phyloP scores from a whole-genome alignment of 345 rosid species.

The Moringa oleifera region DNA sequence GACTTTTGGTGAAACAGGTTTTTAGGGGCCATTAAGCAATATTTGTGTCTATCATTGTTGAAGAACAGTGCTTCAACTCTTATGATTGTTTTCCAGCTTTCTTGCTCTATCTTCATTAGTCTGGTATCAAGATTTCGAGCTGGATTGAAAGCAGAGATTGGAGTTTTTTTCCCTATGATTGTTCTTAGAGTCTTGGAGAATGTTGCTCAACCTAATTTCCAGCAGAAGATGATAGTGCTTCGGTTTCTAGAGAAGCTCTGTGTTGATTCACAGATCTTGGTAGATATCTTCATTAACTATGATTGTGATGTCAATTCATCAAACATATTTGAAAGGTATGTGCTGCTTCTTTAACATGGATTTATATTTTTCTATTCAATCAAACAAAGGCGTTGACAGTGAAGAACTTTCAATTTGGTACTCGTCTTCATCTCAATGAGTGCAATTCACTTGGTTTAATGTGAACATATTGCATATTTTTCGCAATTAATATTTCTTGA shows the following conservation, averaged over 20 bases:
- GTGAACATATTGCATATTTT: no score
- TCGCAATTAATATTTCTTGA: neutral
- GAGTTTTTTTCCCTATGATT: slow-evolving; percentile 99
- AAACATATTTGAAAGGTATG: slow-evolving; percentile 96
- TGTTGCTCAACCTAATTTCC: slow-evolving; percentile 97
- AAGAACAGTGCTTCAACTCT: slow-evolving; percentile 96
- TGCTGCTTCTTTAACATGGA: neutral
- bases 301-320: slow-evolving; percentile 99
- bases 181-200: slow-evolving; percentile 94
- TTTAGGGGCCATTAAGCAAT: slow-evolving; percentile 97
- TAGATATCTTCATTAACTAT: slow-evolving; percentile 95
- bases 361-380: neutral
- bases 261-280: slow-evolving; percentile 93
- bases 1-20: slow-evolving; percentile 60
- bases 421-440: neutral
- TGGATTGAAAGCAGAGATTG: slow-evolving; percentile 99
- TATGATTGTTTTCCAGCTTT: slow-evolving; percentile 98
- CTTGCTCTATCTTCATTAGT: slow-evolving; percentile 99
- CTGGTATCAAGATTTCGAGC: slow-evolving; percentile 96
- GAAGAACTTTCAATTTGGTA: neutral
- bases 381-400: neutral
- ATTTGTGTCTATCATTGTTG: slow-evolving; percentile 85
- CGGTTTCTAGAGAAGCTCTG: slow-evolving; percentile 95
- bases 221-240: slow-evolving; percentile 98
- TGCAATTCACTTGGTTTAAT: neutral